These are phyloP conservation scores for Chlorophyllum brunneum DNA, from an alignment of 768 basidiomycete species.

Conservation along the genomic window DNA sequence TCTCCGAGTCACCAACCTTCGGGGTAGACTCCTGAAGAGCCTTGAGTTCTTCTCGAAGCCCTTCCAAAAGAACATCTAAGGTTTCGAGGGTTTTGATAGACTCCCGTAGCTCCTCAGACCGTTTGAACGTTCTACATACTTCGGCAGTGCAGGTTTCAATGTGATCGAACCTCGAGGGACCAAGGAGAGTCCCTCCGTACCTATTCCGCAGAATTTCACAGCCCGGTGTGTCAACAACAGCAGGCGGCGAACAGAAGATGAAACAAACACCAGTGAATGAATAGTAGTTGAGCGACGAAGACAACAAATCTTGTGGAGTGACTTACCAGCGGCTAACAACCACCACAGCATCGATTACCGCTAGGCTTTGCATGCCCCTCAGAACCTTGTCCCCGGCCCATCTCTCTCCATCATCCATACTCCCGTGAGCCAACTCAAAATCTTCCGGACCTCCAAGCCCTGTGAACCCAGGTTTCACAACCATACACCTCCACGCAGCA, in stretches of 20 bases:
- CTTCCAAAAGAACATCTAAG: conserved; percentile 57
- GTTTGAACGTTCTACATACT: conserved; percentile 66
- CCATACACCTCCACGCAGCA: conserved; percentile 77
- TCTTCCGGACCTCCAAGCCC: conserved; percentile 74
- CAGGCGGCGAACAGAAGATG: not conserved
- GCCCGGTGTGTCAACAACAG: not conserved
- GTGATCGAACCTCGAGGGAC: conserved; percentile 71
- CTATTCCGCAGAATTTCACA: conserved; percentile 30
- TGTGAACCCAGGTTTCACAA: conserved; percentile 55
- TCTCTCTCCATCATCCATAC: conserved; percentile 75
- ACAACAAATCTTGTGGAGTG: not conserved
- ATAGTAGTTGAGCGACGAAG: not conserved
- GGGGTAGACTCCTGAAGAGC: not conserved
- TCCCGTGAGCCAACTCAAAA: conserved; percentile 61
- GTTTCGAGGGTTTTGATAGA: conserved; percentile 49
- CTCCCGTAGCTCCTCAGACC: conserved; percentile 65
- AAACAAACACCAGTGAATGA: not conserved
- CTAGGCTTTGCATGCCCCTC: conserved; percentile 65
- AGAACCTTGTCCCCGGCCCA: conserved; percentile 63
- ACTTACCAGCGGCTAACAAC: conserved; percentile 74
- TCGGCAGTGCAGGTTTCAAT: conserved; percentile 74
- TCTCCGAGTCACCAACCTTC: not conserved
- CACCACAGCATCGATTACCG: conserved; percentile 73
- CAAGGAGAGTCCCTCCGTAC: conserved; percentile 81
- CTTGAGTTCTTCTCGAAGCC: conserved; percentile 48